Percentiles rank a stretch among this genome's conserved stretches.
Conservation (phyloP, 2,329 filamentous ascomycete species). For the Verticillium nonalfalfae region DNA sequence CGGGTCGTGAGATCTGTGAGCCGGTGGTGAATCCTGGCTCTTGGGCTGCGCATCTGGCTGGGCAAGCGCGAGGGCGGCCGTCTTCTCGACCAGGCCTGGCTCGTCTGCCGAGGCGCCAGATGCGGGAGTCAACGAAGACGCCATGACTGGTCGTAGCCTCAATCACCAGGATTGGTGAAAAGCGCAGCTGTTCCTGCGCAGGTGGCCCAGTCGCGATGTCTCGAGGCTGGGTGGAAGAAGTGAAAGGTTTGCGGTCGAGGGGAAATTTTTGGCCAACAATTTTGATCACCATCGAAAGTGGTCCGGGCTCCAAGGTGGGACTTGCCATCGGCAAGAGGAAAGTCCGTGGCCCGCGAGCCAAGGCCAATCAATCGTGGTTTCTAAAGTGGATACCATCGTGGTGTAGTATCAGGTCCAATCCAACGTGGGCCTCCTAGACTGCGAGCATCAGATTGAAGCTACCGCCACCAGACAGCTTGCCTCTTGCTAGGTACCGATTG, state of each 20-base stretch:
- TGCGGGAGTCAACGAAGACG: slow-evolving; percentile 1
- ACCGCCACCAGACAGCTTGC: too few relatives aligned
- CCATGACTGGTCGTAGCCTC: slow-evolving; percentile 5
- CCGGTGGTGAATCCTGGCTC: slow-evolving; percentile 27
- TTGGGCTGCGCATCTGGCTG: slow-evolving; percentile 9
- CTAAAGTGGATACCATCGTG: too few relatives aligned
- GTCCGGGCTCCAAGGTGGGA: neutral
- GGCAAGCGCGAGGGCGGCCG: slow-evolving; percentile 15
- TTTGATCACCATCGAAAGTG: neutral
- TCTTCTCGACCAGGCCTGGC: slow-evolving; percentile 14
- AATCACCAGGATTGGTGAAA: neutral
- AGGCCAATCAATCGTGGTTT: neutral
- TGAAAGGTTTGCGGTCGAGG: neutral
- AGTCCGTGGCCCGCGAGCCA: neutral
- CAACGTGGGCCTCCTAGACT: too few relatives aligned
- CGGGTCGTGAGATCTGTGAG: slow-evolving; percentile 67
- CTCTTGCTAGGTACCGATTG: too few relatives aligned
- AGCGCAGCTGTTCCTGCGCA: neutral
- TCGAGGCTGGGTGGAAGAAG: neutral
- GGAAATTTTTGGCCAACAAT: neutral
- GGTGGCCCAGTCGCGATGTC: neutral
- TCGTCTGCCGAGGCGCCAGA: slow-evolving; percentile 4
- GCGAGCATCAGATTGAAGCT: too few relatives aligned
- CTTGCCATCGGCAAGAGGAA: neutral
- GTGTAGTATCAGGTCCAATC: too few relatives aligned